phyloP scores from a whole-genome alignment of 1,139 yeast genomes.

The Hansenula lynferdii region DNA sequence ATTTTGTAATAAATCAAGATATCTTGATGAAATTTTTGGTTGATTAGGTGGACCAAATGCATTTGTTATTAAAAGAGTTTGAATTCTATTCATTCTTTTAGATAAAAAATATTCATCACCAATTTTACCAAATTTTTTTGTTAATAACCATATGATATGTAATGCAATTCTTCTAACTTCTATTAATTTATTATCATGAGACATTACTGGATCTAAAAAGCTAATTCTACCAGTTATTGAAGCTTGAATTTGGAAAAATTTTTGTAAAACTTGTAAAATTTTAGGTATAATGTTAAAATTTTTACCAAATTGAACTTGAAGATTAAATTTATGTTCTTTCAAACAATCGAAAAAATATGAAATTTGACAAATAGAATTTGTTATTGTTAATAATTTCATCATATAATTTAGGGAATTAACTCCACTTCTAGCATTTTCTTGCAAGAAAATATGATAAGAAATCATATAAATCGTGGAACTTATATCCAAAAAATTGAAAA shows the following conservation, averaged over 20 bases:
- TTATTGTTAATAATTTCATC: background rate
- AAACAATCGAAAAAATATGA: slow-evolving; percentile 4
- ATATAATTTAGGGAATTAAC: background rate
- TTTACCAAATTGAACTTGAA: slow-evolving; percentile 5
- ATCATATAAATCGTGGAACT: background rate
- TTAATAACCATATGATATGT: background rate
- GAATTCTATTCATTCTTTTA: slow-evolving; percentile 1
- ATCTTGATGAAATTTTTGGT: background rate
- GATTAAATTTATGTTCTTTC: slow-evolving; percentile 2
- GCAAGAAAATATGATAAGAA: background rate
- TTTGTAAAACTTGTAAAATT: slow-evolving; percentile 4
- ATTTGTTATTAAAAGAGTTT: background rate
- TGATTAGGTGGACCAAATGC: background rate
- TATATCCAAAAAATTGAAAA: slow-evolving; percentile 4
- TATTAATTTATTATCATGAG: background rate
- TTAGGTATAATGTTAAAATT: slow-evolving; percentile 4
- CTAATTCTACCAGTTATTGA: slow-evolving; percentile 1
- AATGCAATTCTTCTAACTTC: background rate
- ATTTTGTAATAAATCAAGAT: background rate
- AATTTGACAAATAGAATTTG: slow-evolving; percentile 1
- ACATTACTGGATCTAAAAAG: background rate
- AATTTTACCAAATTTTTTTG: background rate
- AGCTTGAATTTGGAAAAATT: slow-evolving; percentile 4
- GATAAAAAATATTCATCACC: background rate
- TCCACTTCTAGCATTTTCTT: background rate